phyloP scores from a whole-genome alignment of 176 grass and related monocot genomes.

The Carex cristatella region DNA sequence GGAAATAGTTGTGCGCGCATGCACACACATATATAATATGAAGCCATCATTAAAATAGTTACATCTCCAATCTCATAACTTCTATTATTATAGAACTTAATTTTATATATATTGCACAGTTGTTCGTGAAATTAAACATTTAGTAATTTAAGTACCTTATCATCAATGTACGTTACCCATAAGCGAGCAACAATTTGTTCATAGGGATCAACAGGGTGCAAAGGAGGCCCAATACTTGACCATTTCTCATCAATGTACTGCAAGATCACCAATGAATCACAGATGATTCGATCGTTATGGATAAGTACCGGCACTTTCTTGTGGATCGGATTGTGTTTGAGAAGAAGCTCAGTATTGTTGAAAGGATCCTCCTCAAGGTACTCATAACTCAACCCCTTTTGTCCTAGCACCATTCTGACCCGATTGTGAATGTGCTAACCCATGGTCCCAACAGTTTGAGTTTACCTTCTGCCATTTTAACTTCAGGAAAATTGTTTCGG shows the following conservation, averaged over 20 bases:
- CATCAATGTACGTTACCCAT: conserved; percentile 45
- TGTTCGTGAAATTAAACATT: background rate
- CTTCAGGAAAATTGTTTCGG: background rate
- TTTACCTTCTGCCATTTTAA: background rate
- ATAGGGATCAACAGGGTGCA: conserved; percentile 18
- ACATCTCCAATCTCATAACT: background rate
- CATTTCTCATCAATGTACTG: conserved; percentile 25
- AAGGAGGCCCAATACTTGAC: background rate
- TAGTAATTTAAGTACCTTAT: conserved; percentile 27
- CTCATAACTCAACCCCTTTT: conserved; percentile 17
- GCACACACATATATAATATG: too few species aligned
- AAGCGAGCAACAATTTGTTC: conserved; percentile 25
- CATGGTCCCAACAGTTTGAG: conserved; percentile 6
- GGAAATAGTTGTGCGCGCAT: too few species aligned
- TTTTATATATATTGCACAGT: background rate
- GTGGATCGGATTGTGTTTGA: conserved; percentile 5
- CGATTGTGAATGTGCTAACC: background rate
- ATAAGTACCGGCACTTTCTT: too few species aligned
- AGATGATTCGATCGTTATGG: conserved; percentile 11
- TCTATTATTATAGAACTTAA: background rate
- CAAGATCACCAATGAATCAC: conserved; percentile 18
- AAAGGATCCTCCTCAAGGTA: background rate
- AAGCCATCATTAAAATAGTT: too few species aligned
- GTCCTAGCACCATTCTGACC: background rate
- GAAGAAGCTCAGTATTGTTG: conserved; percentile 17